Percentiles rank a stretch among this genome's conserved stretches.
Conservation (phyloP, 345 rosid genomes). For the Iberis pinnata region DNA sequence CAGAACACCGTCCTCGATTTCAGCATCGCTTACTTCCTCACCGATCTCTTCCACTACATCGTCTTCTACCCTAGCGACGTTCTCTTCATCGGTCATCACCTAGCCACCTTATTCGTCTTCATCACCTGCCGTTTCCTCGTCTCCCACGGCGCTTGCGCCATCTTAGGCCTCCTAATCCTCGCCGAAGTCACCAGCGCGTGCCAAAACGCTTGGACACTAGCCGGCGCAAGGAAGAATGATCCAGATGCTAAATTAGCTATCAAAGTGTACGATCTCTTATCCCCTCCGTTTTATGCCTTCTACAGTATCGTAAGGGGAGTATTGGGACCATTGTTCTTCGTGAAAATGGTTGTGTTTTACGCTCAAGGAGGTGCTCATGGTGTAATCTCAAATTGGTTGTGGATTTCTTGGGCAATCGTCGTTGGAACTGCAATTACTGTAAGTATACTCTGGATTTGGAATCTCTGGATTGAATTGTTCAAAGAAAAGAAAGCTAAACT, state of each 20-base stretch:
- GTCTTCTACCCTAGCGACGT: slow-evolving; percentile 64
- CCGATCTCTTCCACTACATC: slow-evolving; percentile 77
- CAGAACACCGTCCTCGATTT: slow-evolving; percentile 63
- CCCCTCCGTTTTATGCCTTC: slow-evolving; percentile 62
- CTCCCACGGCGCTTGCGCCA: slow-evolving; percentile 65
- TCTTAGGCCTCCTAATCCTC: slow-evolving; percentile 53
- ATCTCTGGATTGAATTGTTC: slow-evolving; percentile 63
- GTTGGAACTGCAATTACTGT: slow-evolving; percentile 57
- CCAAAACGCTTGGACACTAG: slow-evolving; percentile 87
- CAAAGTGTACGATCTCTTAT: slow-evolving; percentile 47
- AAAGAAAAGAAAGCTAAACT: slow-evolving; percentile 40
- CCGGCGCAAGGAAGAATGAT: slow-evolving; percentile 49
- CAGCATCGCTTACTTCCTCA: slow-evolving; percentile 69
- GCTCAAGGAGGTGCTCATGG: slow-evolving; percentile 43
- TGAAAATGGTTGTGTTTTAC: slow-evolving; percentile 51
- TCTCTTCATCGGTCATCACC: slow-evolving; percentile 86
- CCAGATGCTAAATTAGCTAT: slow-evolving; percentile 37
- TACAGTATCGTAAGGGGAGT: slow-evolving; percentile 66
- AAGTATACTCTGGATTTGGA: slow-evolving; percentile 75
- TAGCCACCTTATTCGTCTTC: slow-evolving; percentile 82
- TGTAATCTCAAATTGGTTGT: slow-evolving; percentile 68
- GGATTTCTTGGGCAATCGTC: slow-evolving; percentile 81
- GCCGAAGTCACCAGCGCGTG: slow-evolving; percentile 89
- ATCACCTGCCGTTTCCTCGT: slow-evolving; percentile 66
- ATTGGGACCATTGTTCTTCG: slow-evolving; percentile 59